Evolutionary conservation across 1,139 yeast genomes (phyloP).

Genomic region (Tardiomyces blankii): DNA sequence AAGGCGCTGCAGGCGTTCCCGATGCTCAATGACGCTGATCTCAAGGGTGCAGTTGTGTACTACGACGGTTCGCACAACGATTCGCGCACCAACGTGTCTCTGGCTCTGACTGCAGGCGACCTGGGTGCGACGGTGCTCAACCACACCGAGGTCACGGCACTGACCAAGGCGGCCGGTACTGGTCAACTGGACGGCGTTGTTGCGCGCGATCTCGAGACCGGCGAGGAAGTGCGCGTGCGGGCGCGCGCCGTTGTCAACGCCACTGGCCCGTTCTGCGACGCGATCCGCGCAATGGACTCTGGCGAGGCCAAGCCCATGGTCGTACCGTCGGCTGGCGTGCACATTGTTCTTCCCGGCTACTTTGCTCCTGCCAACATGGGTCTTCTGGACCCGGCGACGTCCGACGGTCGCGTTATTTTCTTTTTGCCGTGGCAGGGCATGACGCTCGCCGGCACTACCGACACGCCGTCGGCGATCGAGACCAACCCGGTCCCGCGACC

Average conservation of each 20-base stretch:
- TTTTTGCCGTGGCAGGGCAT: slow-evolving; percentile 98
- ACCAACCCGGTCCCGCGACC: slow-evolving; percentile 75
- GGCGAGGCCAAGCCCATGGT: slow-evolving; percentile 53
- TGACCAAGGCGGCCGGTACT: slow-evolving; percentile 50
- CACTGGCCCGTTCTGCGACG: slow-evolving; percentile 89
- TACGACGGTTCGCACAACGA: slow-evolving; percentile 95
- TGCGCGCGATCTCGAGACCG: slow-evolving; percentile 63
- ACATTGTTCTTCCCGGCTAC: slow-evolving; percentile 83
- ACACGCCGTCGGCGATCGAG: slow-evolving; percentile 54
- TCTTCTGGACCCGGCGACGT: slow-evolving; percentile 78
- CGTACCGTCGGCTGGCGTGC: slow-evolving; percentile 93
- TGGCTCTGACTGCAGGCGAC: slow-evolving; percentile 78
- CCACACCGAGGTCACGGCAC: slow-evolving; percentile 70
- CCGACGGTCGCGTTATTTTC: slow-evolving; percentile 95
- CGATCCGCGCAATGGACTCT: slow-evolving; percentile 76
- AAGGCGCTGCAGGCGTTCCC: slow-evolving; percentile 74
- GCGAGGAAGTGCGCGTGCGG: slow-evolving; percentile 15
- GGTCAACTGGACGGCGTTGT: slow-evolving; percentile 63
- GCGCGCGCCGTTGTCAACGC: slow-evolving; percentile 83
- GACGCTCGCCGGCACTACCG: slow-evolving; percentile 94
- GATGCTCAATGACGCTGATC: slow-evolving; percentile 66
- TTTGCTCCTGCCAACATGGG: slow-evolving; percentile 88
- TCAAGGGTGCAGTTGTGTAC: slow-evolving; percentile 87
- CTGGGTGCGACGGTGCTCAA: slow-evolving; percentile 86
- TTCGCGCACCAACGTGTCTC: slow-evolving; percentile 77